Conservation (phyloP, 192 early-diverging fungal genomes). For the Coemansia sp. region DNA sequence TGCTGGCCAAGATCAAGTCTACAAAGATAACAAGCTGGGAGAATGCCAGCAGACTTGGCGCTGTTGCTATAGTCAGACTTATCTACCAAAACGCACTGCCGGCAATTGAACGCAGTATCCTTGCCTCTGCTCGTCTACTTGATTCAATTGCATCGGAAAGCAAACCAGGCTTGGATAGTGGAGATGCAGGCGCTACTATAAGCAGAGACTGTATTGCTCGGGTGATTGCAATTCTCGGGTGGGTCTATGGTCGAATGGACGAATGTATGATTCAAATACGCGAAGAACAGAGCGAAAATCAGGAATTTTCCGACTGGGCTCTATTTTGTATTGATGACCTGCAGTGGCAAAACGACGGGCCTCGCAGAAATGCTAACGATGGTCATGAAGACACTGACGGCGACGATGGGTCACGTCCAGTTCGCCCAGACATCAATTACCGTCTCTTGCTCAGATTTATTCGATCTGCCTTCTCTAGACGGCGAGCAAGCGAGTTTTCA, state of each 20-base stretch:
- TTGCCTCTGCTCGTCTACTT: conserved; percentile 19
- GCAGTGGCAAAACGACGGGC: conserved; percentile 44
- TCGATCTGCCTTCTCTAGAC: conserved; percentile 24
- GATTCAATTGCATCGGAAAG: neutral
- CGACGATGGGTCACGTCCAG: conserved; percentile 35
- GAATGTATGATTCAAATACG: conserved; percentile 19
- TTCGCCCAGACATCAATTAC: conserved; percentile 35
- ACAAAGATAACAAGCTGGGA: conserved; percentile 36
- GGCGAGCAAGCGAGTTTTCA: neutral
- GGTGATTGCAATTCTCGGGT: conserved; percentile 25
- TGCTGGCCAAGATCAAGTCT: conserved; percentile 37
- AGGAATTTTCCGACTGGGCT: conserved; percentile 47
- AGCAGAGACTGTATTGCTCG: conserved; percentile 12
- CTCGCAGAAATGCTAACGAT: conserved; percentile 16
- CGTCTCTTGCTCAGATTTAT: conserved; percentile 30
- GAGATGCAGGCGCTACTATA: neutral
- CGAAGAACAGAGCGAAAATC: conserved; percentile 40
- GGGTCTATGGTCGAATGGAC: conserved; percentile 30
- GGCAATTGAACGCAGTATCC: conserved; percentile 28
- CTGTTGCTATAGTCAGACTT: conserved; percentile 21
- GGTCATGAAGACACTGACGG: conserved; percentile 8
- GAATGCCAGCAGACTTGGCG: conserved; percentile 32
- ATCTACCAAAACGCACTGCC: conserved; percentile 35
- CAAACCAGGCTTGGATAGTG: neutral
- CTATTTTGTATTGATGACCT: conserved; percentile 32